Evolutionary conservation across 192 early-diverging fungal species (phyloP).

Genomic region (Podila epicladia): DNA sequence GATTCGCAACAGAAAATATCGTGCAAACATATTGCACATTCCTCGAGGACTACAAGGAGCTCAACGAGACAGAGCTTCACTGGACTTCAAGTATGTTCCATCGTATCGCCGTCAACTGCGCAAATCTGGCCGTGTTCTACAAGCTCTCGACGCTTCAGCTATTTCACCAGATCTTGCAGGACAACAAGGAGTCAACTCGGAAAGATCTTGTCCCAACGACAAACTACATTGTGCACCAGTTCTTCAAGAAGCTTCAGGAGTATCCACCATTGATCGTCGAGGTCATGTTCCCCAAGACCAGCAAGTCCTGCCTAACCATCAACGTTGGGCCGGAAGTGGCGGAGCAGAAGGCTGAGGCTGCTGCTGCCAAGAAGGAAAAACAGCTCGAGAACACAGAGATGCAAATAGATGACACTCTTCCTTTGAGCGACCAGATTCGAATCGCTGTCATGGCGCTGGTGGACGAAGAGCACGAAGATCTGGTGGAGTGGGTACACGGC

Average conservation of each 20-base stretch:
- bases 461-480: conserved; percentile 44
- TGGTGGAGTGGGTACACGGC: conserved; percentile 53
- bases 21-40: conserved; percentile 64
- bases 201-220: conserved; percentile 66
- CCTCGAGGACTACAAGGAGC: conserved; percentile 60
- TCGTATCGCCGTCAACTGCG: conserved; percentile 70
- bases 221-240: conserved; percentile 57
- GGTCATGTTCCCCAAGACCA: conserved; percentile 61
- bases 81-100: conserved; percentile 70
- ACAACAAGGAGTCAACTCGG: conserved; percentile 1
- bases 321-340: conserved; percentile 24
- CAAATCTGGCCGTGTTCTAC: conserved; percentile 65
- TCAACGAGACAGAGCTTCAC: conserved; percentile 63
- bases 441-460: conserved; percentile 58
- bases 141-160: conserved; percentile 71
- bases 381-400: conserved; percentile 32
- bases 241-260: conserved; percentile 61
- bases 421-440: conserved; percentile 59
- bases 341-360: conserved; percentile 1
- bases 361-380: conserved; percentile 34
- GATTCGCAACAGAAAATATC: conserved; percentile 63
- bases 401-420: conserved; percentile 36
- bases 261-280: conserved; percentile 70
- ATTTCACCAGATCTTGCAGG: conserved; percentile 67
- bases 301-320: conserved; percentile 44